These are phyloP conservation scores for Phytophthora sp. DNA, from an alignment of 352 stramenopile species.

Conservation along the genomic window DNA sequence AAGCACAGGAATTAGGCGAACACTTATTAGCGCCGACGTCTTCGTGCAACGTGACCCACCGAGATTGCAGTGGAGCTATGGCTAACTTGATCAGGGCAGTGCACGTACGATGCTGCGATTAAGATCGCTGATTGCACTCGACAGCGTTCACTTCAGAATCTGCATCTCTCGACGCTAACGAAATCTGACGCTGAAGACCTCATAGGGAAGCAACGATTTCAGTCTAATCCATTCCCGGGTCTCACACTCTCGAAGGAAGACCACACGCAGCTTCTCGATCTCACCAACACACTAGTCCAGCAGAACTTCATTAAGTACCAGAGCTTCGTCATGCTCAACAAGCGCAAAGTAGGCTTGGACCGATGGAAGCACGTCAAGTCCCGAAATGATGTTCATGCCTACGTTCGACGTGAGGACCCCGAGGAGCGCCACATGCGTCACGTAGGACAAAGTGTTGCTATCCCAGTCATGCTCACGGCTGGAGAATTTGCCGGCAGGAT, in stretches of 20 bases:
- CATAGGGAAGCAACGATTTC: slow-evolving; percentile 15
- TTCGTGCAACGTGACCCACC: no score
- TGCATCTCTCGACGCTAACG: not conserved
- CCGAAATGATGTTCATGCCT: slow-evolving; percentile 11
- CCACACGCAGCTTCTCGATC: slow-evolving; percentile 1
- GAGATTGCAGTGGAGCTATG: no score
- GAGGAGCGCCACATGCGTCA: not conserved
- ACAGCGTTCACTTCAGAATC: no score
- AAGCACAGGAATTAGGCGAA: no score
- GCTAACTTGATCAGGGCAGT: no score
- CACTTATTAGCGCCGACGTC: no score
- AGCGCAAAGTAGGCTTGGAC: slow-evolving; percentile 2
- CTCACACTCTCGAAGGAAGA: slow-evolving; percentile 10
- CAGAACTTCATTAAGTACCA: slow-evolving; percentile 15
- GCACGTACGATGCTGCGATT: no score
- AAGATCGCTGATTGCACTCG: no score
- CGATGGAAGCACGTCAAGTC: slow-evolving; percentile 23
- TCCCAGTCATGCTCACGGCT: slow-evolving; percentile 8
- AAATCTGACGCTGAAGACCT: not conserved
- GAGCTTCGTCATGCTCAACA: slow-evolving; percentile 8
- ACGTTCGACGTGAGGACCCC: slow-evolving; percentile 16
- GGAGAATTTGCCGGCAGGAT: slow-evolving; percentile 5
- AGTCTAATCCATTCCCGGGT: slow-evolving; percentile 11
- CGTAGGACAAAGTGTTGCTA: not conserved
- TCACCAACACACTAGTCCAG: slow-evolving; percentile 3